phyloP scores from a whole-genome alignment of 805 yeast species.

The Kodamaea laetipori region DNA sequence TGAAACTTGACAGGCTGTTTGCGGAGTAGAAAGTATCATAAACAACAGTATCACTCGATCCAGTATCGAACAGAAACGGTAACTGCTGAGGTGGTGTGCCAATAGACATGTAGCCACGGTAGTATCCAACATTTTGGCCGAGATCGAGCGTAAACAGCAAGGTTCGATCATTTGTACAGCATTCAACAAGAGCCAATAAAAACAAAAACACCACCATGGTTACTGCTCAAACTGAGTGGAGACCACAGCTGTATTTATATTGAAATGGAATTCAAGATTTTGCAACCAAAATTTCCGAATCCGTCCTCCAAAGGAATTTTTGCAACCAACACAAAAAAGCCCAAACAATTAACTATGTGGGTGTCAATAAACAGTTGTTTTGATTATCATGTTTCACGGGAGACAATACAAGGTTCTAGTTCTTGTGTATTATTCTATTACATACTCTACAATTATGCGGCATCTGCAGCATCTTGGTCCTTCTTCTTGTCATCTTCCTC shows the following conservation, averaged over 20 bases:
- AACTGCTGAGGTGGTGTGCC: constrained; percentile 15
- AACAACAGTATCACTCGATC: constrained; percentile 13
- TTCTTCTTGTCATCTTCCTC: constrained; percentile 28
- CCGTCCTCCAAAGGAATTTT: constrained; percentile 1
- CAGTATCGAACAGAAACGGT: constrained; percentile 13
- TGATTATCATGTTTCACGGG: not conserved
- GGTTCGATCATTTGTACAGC: not conserved
- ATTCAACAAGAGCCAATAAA: not conserved
- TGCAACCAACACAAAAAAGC: constrained; percentile 7
- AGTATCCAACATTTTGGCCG: not conserved
- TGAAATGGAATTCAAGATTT: no score
- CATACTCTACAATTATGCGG: not conserved
- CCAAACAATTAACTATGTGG: no score
- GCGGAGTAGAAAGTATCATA: not conserved
- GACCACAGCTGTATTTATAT: constrained; percentile 1
- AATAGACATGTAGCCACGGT: constrained; percentile 1
- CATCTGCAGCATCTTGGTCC: constrained; percentile 8
- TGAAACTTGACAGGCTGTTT: not conserved
- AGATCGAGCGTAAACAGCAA: constrained; percentile 1
- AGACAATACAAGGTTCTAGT: not conserved
- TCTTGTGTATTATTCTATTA: not conserved
- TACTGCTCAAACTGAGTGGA: no score
- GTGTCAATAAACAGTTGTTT: no score
- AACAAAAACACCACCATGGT: not conserved
- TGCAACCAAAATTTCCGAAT: constrained; percentile 4